These are phyloP conservation scores for Diplosphaera chodatii DNA, from an alignment of 139 green algal species.

Conservation along the genomic window DNA sequence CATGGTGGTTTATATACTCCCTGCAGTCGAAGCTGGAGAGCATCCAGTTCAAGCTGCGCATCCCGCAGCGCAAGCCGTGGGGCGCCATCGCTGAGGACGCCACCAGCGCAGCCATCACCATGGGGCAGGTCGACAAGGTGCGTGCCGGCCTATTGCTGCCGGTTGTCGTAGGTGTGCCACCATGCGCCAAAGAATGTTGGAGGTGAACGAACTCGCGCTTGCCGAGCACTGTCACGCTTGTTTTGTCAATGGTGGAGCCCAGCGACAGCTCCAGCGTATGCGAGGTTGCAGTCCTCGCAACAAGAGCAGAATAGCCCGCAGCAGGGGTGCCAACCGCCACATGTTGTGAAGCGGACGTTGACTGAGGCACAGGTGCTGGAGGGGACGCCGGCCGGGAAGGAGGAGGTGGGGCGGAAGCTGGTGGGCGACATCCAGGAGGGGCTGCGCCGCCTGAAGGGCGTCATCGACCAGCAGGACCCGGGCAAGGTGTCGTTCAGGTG, in stretches of 20 bases:
- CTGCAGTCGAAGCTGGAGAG: constrained; percentile 36
- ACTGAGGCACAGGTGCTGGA: constrained; percentile 34
- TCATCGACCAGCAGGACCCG: constrained; percentile 30
- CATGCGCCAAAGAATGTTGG: too few species aligned
- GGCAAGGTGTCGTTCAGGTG: constrained; percentile 18
- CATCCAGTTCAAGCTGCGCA: constrained; percentile 69
- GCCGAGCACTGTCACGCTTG: too few species aligned
- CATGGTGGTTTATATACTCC: too few species aligned
- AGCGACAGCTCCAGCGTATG: too few species aligned
- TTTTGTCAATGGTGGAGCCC: too few species aligned
- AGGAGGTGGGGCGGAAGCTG: constrained; percentile 9
- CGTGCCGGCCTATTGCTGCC: too few species aligned
- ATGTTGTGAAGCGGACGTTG: too few species aligned
- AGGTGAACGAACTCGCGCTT: too few species aligned
- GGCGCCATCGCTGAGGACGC: constrained; percentile 59
- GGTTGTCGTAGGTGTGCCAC: too few species aligned
- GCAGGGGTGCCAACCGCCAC: too few species aligned
- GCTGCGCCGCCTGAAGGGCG: constrained; percentile 18
- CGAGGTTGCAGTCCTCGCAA: too few species aligned
- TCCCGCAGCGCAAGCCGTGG: constrained; percentile 79
- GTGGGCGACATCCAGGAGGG: constrained; percentile 15
- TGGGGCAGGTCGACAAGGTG: constrained; percentile 15
- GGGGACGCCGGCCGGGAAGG: constrained; percentile 24
- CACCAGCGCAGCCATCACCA: constrained; percentile 11
- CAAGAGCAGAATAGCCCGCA: too few species aligned